Evolutionary conservation across 352 stramenopile species (phyloP), one percentile per base, ranked within the genome.

Genomic region (Globisporangium lucens): DNA sequence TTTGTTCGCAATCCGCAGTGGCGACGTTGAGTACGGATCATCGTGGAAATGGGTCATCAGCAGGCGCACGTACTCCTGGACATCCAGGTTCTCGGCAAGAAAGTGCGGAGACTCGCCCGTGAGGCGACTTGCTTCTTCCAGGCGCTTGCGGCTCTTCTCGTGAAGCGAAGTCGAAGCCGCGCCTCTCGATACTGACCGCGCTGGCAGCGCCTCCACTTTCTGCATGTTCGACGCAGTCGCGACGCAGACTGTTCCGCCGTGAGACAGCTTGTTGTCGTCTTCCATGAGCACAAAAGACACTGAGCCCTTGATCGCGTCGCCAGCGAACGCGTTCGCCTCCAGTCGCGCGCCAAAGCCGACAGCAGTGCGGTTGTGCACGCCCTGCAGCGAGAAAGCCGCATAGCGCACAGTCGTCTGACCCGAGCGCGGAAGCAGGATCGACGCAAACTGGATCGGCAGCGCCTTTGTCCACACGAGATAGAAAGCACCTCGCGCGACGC

Each of bases 171-270:
- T 41, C 24, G 70, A 73, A 58, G 67, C 72, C 20, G 43, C 15
- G 20, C 17, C 72, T 75, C 38, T 52, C 22, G 15, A 61, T n/a
- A n/a, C 30, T 9, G 61, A 47, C 1, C n/a, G 58, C n/a, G 58
- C 30, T 27, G 68, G 71, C 38, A 74, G 51, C 17, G 62, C 66
- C 36, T 90, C 77, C 27, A 93, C 46, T 33, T 78, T 82, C 36
- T 81, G 72, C 85, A 93, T 93, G 57, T 81, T 82, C 12, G 83
- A 87, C 2, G 85, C 79, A 3, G 83, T 91, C 12, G 85, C 85
- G 29, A 84, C 57, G 65, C 85, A 93, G 3, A 93, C 65, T 2
- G 78, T 79, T 22, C 82, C 76, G 8, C 62, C 75, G 5, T 52
- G 46, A 0, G 67, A 30, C 15, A 70, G 56, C 46, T 79, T 82